Conservation (phyloP, 768 basidiomycete species). For the Tubosaeta sp. region DNA sequence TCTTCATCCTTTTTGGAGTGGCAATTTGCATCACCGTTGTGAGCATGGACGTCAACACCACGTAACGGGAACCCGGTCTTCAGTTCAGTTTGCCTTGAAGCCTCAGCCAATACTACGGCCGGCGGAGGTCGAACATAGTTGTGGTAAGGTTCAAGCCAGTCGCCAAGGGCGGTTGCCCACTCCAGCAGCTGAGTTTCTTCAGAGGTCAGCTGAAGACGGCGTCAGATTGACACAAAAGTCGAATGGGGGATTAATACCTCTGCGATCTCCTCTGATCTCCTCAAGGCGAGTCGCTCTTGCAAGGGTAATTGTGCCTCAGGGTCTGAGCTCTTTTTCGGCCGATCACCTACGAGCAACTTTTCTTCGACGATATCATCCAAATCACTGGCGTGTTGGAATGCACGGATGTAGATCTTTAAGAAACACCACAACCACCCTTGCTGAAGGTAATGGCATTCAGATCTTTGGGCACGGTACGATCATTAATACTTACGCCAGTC, state of each 20-base stretch:
- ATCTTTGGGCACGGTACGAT: background rate
- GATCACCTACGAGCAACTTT: slow-evolving; percentile 75
- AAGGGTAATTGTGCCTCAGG: slow-evolving; percentile 49
- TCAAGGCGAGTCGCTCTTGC: slow-evolving; percentile 52
- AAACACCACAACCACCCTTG: slow-evolving; percentile 68
- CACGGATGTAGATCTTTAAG: slow-evolving; percentile 73
- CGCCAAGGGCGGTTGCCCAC: slow-evolving; percentile 57
- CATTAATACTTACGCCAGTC: slow-evolving; percentile 50
- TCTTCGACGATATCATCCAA: slow-evolving; percentile 78
- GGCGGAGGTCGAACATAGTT: slow-evolving; percentile 69
- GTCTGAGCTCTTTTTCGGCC: slow-evolving; percentile 59
- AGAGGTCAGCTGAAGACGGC: slow-evolving; percentile 49
- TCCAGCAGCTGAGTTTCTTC: slow-evolving; percentile 58
- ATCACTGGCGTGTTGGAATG: slow-evolving; percentile 75
- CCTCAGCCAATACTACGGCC: slow-evolving; percentile 66
- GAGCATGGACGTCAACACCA: slow-evolving; percentile 47
- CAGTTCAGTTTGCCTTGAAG: slow-evolving; percentile 64
- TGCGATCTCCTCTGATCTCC: slow-evolving; percentile 46
- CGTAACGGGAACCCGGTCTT: slow-evolving; percentile 68
- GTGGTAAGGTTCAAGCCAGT: slow-evolving; percentile 78
- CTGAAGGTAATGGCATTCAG: slow-evolving; percentile 33
- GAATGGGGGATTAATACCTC: slow-evolving; percentile 39
- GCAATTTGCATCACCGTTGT: slow-evolving; percentile 34
- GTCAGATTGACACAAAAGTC: slow-evolving; percentile 2
- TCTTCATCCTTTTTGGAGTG: slow-evolving; percentile 69